Evolutionary conservation across 495 filamentous ascomycete genomes (phyloP), one percentile per base, ranked within the genome.

Genomic region (Xylaria intraflava): DNA sequence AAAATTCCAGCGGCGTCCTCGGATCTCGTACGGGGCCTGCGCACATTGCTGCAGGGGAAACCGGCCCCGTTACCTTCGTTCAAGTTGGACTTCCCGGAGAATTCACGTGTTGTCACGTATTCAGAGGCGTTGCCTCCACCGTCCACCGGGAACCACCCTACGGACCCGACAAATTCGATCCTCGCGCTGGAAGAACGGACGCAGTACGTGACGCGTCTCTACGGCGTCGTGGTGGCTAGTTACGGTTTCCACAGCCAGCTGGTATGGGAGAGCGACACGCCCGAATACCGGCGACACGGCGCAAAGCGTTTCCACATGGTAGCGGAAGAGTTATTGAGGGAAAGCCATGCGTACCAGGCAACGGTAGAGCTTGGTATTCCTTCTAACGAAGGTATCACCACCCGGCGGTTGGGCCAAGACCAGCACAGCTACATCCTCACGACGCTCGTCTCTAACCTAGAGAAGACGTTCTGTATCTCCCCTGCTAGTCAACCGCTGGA

Each of bases 221-320:
- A 81, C 58, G 89, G 89, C n/a, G 85, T 84, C 11, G 86, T 96
- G 27, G 90, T 96, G 11, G 82, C 83, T 26, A 89, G 84, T 57
- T 95, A 90, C 82, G 92, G 86, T 31, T 79, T 96, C 52, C 92
- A 97, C 65, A 88, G 92, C 30, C 78, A 82, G 12, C 71, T 97
- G 0, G 90, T 97, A 22, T 90, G 87, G 36, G 88, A 95, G 68
- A 89, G 85, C 64, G 90, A 96, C 62, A 89, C 90, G 0, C 68
- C 76, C 1, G 84, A 81, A 46, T 90, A 89, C 61, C 85, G 90
- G 49, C 78, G 76, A 49, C 81, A 80, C 63, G 92, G 92, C 5
- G 74, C 72, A 2, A 79, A 86, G 62, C 77, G 92, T 1, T 97
- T 97, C 69, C 75, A 83, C 49, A 85, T 93, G 77, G 90, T 88